Percentiles rank a stretch among this genome's conserved stretches.
phyloP scores from a whole-genome alignment of 768 basidiomycete genomes.

The Antrodiella citrinella region DNA sequence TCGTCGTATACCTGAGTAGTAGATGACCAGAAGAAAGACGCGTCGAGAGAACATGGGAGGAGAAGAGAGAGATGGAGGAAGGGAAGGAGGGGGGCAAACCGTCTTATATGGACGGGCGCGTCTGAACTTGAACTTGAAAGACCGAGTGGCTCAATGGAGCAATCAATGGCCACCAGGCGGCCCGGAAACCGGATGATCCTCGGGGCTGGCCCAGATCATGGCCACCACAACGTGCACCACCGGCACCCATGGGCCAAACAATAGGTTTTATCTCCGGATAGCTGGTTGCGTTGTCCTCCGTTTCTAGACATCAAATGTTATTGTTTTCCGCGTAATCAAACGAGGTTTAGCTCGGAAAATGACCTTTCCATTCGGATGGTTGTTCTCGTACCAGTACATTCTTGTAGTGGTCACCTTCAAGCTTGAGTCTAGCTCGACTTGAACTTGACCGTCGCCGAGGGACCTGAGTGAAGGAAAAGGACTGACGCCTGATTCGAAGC shows the following conservation, averaged over 20 bases:
- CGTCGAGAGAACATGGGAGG: neutral
- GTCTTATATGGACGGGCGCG: neutral
- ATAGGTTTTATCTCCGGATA: no score
- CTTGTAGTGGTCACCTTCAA: no score
- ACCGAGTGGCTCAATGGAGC: neutral
- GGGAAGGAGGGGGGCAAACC: neutral
- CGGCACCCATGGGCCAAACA: neutral
- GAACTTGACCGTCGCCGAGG: no score
- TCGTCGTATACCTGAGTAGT: neutral
- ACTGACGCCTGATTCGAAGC: no score
- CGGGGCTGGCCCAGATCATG: neutral
- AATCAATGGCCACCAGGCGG: neutral
- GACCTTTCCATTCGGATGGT: neutral
- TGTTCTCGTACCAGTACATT: neutral
- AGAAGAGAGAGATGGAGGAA: neutral
- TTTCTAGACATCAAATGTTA: neutral
- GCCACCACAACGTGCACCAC: neutral
- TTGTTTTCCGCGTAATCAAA: neutral
- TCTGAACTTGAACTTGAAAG: neutral
- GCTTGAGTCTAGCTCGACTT: no score
- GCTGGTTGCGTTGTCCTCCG: no score
- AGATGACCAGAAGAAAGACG: neutral
- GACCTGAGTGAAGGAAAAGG: no score
- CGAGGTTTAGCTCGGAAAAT: neutral
- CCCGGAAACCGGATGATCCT: neutral